A percentile compares a stretch with the other conserved stretches of the same genome.
These are phyloP conservation scores for Kuraishia piskuri DNA, from an alignment of 805 yeast species.

Conservation along the genomic window DNA sequence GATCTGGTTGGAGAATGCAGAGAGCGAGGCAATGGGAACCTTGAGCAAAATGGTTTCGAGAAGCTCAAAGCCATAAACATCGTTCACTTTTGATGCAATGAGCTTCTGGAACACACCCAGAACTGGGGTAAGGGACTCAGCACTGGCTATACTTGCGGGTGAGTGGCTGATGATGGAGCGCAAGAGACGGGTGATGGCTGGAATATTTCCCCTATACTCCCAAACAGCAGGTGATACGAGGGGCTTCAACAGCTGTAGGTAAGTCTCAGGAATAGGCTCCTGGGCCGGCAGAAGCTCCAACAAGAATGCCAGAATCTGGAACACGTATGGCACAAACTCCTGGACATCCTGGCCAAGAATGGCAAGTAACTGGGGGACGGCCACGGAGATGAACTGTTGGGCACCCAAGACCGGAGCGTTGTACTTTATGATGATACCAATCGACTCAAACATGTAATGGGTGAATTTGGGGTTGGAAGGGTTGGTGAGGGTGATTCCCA, in stretches of 20 bases:
- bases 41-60: constrained; percentile 57
- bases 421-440: constrained; percentile 66
- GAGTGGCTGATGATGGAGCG: constrained; percentile 53
- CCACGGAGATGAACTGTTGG: constrained; percentile 34
- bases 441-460: constrained; percentile 84
- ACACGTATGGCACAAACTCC: constrained; percentile 88
- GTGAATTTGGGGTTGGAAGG: constrained; percentile 95
- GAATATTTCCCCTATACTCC: constrained; percentile 90
- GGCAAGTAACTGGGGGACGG: constrained; percentile 59
- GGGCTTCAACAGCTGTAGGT: constrained; percentile 65
- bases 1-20: constrained; percentile 57
- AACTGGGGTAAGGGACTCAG: constrained; percentile 55
- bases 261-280: constrained; percentile 52
- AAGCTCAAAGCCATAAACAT: constrained; percentile 76
- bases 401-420: constrained; percentile 26
- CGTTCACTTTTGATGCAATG: constrained; percentile 77
- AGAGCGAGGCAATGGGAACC: constrained; percentile 41
- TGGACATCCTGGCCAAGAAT: constrained; percentile 80
- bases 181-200: constrained; percentile 80
- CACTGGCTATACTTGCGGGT: constrained; percentile 27
- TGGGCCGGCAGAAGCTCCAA: constrained; percentile 50
- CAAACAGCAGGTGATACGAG: constrained; percentile 84
- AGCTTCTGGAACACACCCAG: constrained; percentile 95
- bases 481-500: constrained; percentile 66
- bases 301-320: constrained; percentile 80